Evolutionary conservation across 2,329 filamentous ascomycete species (phyloP), one percentile per base, ranked within the genome.

Genomic region (Myriosclerotinia scirpicola): DNA sequence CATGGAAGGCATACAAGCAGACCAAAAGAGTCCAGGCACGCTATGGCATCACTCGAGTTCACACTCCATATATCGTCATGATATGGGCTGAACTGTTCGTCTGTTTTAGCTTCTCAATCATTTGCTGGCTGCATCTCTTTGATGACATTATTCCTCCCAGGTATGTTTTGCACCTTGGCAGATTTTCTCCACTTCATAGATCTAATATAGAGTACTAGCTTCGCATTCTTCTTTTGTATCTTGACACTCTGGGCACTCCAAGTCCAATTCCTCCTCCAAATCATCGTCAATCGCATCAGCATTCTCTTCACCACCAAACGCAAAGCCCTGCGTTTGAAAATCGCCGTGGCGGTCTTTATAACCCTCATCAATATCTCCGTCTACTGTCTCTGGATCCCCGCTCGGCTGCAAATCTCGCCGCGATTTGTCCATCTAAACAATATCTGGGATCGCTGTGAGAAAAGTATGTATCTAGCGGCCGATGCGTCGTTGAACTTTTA

Each of bases 221-320:
- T 65, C 38, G 53, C 42, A 8, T 65, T 65, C 15, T 65, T 26
- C 15, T 65, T 65, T 36, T 48, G 30, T 20, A 80, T 64, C 17
- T 38, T 56, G n/a, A 42, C 56, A 14, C 56, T 59, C 20, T 59
- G 56, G 56, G 56, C 56, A 9, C 44, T 60, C 0, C 56, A 60
- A 82, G 81, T 84, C 17, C 83, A 85, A 67, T 75, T 84, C 1
- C 71, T 85, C 1, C 79, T 84, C 75, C 82, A 85, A 69, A 85
- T 85, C 56, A 84, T 85, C 69, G 81, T 84, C 73, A 85, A 85
- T 70, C 79, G 83, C 64, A 81, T 84, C 30, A 78, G 79, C 0
- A 78, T 85, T 50, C 80, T 85, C 46, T 77, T 80, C 15, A 78
- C 81, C 17, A 75, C 80, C 54, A 76, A 75, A 34, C 73, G 71